Percentiles rank a stretch among this genome's conserved stretches.
Conservation (phyloP, 2,329 filamentous ascomycete genomes). For the Rutstroemia sp. region DNA sequence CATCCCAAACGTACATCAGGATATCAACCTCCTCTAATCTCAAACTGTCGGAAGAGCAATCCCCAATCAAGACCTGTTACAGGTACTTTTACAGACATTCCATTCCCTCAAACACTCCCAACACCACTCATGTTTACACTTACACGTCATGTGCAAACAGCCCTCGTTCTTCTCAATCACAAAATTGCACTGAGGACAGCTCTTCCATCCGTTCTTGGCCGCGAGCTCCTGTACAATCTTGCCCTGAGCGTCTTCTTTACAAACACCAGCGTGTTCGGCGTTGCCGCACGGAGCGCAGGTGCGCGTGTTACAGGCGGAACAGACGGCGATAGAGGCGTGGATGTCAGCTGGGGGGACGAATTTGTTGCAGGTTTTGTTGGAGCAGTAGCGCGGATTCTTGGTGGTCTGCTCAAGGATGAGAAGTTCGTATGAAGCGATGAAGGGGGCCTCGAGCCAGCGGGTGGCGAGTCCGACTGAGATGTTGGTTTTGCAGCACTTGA, state of each 20-base stretch:
- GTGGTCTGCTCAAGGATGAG: slow-evolving; percentile 24
- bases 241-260: slow-evolving; percentile 22
- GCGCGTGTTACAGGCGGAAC: slow-evolving; percentile 13
- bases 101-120: slow-evolving; percentile 23
- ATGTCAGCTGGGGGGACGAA: slow-evolving; percentile 24
- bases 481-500: slow-evolving; percentile 16
- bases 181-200: slow-evolving; percentile 21
- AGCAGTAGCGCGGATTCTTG: slow-evolving; percentile 25
- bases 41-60: no score
- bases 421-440: slow-evolving; percentile 16
- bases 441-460: slow-evolving; percentile 5
- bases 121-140: slow-evolving; percentile 24
- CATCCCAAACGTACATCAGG: not conserved
- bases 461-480: slow-evolving; percentile 1
- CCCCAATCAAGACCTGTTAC: slow-evolving; percentile 1
- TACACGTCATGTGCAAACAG: slow-evolving; percentile 29
- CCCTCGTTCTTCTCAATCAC: slow-evolving; percentile 24
- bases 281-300: slow-evolving; percentile 23
- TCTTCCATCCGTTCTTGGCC: slow-evolving; percentile 23
- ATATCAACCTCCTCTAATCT: no score
- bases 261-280: slow-evolving; percentile 22
- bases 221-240: slow-evolving; percentile 18
- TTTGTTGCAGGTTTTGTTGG: slow-evolving; percentile 14
- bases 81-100: slow-evolving; percentile 16
- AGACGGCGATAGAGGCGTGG: slow-evolving; percentile 19